phyloP scores from a whole-genome alignment of 345 rosid species.

The Acer yangbiense region DNA sequence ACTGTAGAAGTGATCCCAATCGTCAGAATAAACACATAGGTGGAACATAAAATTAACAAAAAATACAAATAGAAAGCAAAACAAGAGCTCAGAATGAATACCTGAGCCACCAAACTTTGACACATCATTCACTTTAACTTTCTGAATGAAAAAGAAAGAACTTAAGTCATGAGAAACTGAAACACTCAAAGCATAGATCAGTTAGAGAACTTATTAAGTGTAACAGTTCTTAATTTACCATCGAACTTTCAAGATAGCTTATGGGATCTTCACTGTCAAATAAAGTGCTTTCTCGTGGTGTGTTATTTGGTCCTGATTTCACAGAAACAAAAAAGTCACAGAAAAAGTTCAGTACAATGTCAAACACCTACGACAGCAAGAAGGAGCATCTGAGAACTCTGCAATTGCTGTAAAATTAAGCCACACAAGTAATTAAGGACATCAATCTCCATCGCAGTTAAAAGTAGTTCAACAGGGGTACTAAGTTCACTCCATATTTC shows the following conservation, averaged over 20 bases:
- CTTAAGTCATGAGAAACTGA: background rate
- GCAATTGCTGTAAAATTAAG: background rate
- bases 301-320: conserved; percentile 20
- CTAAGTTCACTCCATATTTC: background rate
- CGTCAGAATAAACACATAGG: background rate
- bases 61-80: background rate
- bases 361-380: background rate
- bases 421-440: background rate
- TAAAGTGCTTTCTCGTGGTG: background rate
- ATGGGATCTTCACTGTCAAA: background rate
- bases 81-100: conserved; percentile 9
- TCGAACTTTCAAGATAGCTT: background rate
- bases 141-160: conserved; percentile 22
- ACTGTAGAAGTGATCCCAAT: conserved; percentile 14
- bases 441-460: background rate
- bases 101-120: conserved; percentile 17
- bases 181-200: conserved; percentile 1
- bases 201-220: too few species aligned
- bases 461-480: background rate
- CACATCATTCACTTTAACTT: conserved; percentile 7
- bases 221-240: conserved; percentile 2
- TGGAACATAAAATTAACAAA: background rate
- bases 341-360: background rate
- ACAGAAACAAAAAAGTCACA: background rate
- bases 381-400: background rate